Evolutionary conservation across 164 flowering plant species (phyloP).

Genomic region (Cinnamomum micranthum): DNA sequence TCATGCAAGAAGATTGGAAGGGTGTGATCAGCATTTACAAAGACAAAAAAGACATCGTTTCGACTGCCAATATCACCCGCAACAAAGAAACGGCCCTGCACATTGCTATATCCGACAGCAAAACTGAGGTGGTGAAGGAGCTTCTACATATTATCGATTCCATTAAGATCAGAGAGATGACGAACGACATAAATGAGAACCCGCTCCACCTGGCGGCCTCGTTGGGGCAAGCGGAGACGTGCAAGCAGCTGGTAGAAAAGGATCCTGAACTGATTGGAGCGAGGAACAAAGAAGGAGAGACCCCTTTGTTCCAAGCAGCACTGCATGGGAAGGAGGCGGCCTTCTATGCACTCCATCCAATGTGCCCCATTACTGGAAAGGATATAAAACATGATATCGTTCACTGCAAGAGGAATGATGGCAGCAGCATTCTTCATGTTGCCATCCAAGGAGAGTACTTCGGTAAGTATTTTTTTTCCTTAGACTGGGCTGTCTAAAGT

Average conservation of each 20-base stretch:
- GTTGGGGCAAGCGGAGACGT: slow-evolving; percentile 15
- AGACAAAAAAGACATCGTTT: too few relatives aligned
- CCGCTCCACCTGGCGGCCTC: slow-evolving; percentile 24
- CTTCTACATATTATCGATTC: slow-evolving; percentile 13
- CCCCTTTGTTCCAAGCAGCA: slow-evolving; percentile 21
- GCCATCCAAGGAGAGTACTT: slow-evolving; percentile 18
- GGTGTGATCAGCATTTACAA: neutral
- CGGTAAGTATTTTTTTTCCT: too few relatives aligned
- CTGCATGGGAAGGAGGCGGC: slow-evolving; percentile 13
- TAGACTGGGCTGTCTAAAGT: too few relatives aligned
- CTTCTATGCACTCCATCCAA: slow-evolving; percentile 3
- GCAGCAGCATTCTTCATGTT: slow-evolving; percentile 22
- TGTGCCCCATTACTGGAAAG: neutral
- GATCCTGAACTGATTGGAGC: neutral
- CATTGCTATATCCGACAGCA: slow-evolving; percentile 23
- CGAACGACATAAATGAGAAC: slow-evolving; percentile 19
- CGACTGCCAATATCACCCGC: neutral
- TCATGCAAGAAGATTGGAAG: neutral
- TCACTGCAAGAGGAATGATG: slow-evolving; percentile 16
- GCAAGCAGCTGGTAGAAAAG: slow-evolving; percentile 9
- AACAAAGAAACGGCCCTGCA: slow-evolving; percentile 31
- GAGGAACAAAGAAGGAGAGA: slow-evolving; percentile 13
- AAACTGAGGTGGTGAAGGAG: slow-evolving; percentile 10
- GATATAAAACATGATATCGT: neutral
- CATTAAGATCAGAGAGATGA: neutral